Conservation (phyloP, 202 grass and related monocot species). For the Dendrocalamus latiflorus region DNA sequence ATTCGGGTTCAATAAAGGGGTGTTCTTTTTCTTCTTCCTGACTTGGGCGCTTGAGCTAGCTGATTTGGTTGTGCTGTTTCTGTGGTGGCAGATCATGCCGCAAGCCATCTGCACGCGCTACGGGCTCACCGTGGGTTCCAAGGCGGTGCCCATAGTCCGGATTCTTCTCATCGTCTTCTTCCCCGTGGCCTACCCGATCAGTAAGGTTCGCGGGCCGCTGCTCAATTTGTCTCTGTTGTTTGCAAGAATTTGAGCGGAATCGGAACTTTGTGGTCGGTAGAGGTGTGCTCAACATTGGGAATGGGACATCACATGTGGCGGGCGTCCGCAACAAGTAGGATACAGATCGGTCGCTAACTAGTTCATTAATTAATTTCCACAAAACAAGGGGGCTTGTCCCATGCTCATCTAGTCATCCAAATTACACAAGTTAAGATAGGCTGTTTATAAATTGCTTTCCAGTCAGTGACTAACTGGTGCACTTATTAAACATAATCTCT, state of each 20-base stretch:
- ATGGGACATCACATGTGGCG: constrained; percentile 24
- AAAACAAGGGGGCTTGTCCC: neutral
- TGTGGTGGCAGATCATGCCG: constrained; percentile 67
- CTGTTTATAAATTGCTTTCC: neutral
- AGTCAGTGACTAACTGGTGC: neutral
- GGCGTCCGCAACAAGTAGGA: neutral
- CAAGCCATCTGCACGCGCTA: constrained; percentile 90
- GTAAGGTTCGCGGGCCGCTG: constrained; percentile 52
- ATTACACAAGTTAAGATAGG: too few species aligned
- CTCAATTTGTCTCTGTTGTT: neutral
- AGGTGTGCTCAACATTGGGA: neutral
- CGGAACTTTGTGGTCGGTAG: neutral
- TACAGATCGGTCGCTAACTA: neutral
- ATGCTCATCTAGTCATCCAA: constrained; percentile 43
- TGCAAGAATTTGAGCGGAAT: neutral
- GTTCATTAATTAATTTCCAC: constrained; percentile 19
- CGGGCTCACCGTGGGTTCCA: constrained; percentile 78
- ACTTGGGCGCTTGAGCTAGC: neutral
- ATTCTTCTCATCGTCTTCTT: constrained; percentile 84
- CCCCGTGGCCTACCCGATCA: constrained; percentile 91
- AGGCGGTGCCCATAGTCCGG: constrained; percentile 65
- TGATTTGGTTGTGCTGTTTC: constrained; percentile 1
- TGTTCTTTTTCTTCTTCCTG: too few species aligned
- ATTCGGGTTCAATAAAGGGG: neutral
- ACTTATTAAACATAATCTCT: neutral